A percentile compares a stretch with the other conserved stretches of the same genome.
Conservation (phyloP, 2,329 filamentous ascomycete species). For the Fusarium liriodendri region DNA sequence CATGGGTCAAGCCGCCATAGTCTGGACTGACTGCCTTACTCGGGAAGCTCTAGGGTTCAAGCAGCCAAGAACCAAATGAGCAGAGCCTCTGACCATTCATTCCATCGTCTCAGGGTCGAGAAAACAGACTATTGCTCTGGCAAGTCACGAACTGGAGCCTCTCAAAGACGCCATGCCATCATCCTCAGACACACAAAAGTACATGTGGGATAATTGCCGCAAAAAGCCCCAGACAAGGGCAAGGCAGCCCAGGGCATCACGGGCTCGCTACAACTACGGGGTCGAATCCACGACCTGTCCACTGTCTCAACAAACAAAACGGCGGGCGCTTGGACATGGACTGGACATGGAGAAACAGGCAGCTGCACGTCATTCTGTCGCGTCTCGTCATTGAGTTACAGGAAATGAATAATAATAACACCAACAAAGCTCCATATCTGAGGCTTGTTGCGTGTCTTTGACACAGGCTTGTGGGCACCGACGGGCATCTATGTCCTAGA, state of each 20-base stretch:
- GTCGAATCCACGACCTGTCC: neutral
- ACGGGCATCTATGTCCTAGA: slow-evolving; percentile 11
- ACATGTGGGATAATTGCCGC: slow-evolving; percentile 32
- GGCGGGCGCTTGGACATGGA: slow-evolving; percentile 28
- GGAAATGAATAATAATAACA: slow-evolving; percentile 20
- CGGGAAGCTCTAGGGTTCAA: slow-evolving; percentile 19
- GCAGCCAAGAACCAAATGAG: slow-evolving; percentile 25
- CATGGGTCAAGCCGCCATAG: slow-evolving; percentile 16
- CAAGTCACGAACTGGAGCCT: slow-evolving; percentile 22
- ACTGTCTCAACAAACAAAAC: slow-evolving; percentile 16
- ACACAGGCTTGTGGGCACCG: slow-evolving; percentile 25
- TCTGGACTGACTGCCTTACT: slow-evolving; percentile 9
- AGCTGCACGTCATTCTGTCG: slow-evolving; percentile 31
- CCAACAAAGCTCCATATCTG: slow-evolving; percentile 30
- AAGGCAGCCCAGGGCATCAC: neutral
- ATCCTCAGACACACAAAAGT: slow-evolving; percentile 11
- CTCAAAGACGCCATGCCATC: slow-evolving; percentile 28
- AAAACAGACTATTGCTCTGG: slow-evolving; percentile 11
- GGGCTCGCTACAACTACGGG: neutral
- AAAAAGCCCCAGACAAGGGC: slow-evolving; percentile 8
- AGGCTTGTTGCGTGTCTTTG: slow-evolving; percentile 22
- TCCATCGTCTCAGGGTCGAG: slow-evolving; percentile 9
- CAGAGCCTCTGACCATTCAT: slow-evolving; percentile 32
- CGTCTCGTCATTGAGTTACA: slow-evolving; percentile 9
- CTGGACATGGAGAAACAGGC: slow-evolving; percentile 13